A percentile compares a stretch with the other conserved stretches of the same genome.
These are phyloP conservation scores for Physcomitrellopsis africana DNA, from an alignment of 225 moss, liverwort and hornwort species.

Conservation along the genomic window DNA sequence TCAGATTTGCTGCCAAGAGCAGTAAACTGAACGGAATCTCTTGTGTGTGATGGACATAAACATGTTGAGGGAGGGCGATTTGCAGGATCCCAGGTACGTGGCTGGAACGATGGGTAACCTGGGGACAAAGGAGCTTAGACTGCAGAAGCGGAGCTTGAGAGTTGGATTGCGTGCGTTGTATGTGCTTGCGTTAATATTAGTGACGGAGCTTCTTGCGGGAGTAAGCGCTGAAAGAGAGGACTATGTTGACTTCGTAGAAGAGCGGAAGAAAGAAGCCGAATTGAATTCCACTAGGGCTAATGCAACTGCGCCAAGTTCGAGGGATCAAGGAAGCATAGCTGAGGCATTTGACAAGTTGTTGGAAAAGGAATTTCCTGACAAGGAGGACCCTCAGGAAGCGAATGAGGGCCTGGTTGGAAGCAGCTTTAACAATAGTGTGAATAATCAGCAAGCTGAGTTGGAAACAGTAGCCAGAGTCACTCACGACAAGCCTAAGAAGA, in stretches of 20 bases:
- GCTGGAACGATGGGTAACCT: conserved; percentile 32
- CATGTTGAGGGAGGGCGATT: conserved; percentile 21
- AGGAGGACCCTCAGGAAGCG: conserved; percentile 96
- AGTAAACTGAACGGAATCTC: neutral
- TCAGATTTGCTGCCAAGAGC: neutral
- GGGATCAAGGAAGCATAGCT: conserved; percentile 75
- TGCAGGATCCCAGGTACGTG: conserved; percentile 13
- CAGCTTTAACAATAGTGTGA: conserved; percentile 94
- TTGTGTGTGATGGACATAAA: neutral
- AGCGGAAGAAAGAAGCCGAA: conserved; percentile 48
- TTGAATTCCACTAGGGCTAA: conserved; percentile 53
- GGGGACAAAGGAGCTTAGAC: conserved; percentile 14
- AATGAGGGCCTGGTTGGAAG: conserved; percentile 92
- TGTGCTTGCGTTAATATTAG: conserved; percentile 46
- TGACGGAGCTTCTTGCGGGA: conserved; percentile 51
- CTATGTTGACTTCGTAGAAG: conserved; percentile 58
- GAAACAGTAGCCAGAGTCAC: conserved; percentile 97
- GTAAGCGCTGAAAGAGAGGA: conserved; percentile 57
- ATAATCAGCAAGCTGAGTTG: conserved; percentile 91
- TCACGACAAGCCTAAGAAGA: conserved; percentile 90
- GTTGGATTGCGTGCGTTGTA: conserved; percentile 36
- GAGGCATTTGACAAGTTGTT: conserved; percentile 87
- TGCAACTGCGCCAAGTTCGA: conserved; percentile 55
- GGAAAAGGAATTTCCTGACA: conserved; percentile 94
- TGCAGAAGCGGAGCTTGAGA: conserved; percentile 35